Conservation (phyloP, 1,284 basidiomycete species). For the Irpex rosettiformis region DNA sequence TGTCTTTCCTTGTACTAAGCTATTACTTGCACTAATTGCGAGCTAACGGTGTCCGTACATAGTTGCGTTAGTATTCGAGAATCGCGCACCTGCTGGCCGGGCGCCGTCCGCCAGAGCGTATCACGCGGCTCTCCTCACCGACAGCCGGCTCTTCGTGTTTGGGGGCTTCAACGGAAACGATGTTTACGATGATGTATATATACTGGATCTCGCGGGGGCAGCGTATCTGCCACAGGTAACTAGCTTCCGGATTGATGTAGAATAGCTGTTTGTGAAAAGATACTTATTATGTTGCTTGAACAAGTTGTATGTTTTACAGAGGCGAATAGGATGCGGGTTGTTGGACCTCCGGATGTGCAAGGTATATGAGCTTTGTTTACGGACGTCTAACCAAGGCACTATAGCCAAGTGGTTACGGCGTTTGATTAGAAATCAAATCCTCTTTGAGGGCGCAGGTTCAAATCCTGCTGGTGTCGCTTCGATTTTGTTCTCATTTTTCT, state of each 20-base stretch:
- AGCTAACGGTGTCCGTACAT: too few relatives aligned
- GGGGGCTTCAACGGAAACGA: conserved; percentile 85
- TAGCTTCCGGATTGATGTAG: conserved; percentile 59
- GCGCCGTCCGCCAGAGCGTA: conserved; percentile 79
- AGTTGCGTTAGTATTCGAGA: conserved; percentile 68
- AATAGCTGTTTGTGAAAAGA: conserved; percentile 12
- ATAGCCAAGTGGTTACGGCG: conserved; percentile 1
- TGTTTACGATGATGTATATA: conserved; percentile 83
- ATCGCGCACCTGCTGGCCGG: conserved; percentile 59
- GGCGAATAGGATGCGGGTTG: neutral
- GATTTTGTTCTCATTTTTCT: neutral
- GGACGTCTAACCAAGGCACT: neutral
- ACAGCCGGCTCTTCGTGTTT: conserved; percentile 82
- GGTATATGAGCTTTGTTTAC: neutral
- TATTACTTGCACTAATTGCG: too few relatives aligned
- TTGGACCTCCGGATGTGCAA: neutral
- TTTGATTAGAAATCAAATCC: conserved; percentile 1
- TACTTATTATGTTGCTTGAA: too few relatives aligned
- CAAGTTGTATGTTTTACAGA: neutral
- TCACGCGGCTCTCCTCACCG: conserved; percentile 77
- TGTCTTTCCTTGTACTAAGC: conserved; percentile 17
- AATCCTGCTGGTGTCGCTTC: neutral
- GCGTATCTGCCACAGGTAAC: conserved; percentile 94
- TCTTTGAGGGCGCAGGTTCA: conserved; percentile 1
- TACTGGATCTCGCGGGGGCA: conserved; percentile 81